Base-by-base conservation (phyloP, 164 flowering plant species). In the Piper longum region DNA sequence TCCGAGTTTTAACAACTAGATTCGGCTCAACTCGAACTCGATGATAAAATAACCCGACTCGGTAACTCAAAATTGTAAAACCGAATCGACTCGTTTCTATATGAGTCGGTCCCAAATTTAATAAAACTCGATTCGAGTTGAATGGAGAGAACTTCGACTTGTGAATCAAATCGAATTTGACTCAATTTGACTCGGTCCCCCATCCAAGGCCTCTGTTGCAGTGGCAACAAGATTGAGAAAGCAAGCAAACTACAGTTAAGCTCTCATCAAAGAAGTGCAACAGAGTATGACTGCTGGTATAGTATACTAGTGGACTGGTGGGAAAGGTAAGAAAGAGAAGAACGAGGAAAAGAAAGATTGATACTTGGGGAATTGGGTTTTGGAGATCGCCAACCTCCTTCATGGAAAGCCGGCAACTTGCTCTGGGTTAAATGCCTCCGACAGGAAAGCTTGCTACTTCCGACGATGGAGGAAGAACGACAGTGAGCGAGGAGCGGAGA, bases 331-430 rank as follows among this genome's bases (percentile, higher is more conserved):
- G 59, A 57, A 39, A 8, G 36, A 19, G 1, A 5, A 56, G 19
- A 57, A 14, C 2, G 0, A 57, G 19, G 39, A 13, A n/a, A 5
- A 57, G 36, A 44, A 44, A 48, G 52, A 8, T 48, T 5, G 52
- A 14, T 48, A 9, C 11, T 48, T 48, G 52, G 52, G 9, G 9
- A 41, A 26, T 57, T 41, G 41, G 4, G 26, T 36, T 11, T 48
- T 57, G 26, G 14, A 66, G 69, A 74, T 69, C 74, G 67, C 69
- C 75, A 76, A 71, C 18, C 71, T 69, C 73, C 67, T 74, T 51
- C 66, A 78, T 78, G 87, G 82, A 67, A 63, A 26, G 52, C 67
- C 76, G 78, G 76, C 80, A 73, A 42, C 57, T 64, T 66, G 70
- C 71, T 64, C 75, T 58, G 52, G 75, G 66, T 70, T 73, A 69